Conservation (phyloP, 2,329 filamentous ascomycete species). For the Phyllosticta citrichinensis region DNA sequence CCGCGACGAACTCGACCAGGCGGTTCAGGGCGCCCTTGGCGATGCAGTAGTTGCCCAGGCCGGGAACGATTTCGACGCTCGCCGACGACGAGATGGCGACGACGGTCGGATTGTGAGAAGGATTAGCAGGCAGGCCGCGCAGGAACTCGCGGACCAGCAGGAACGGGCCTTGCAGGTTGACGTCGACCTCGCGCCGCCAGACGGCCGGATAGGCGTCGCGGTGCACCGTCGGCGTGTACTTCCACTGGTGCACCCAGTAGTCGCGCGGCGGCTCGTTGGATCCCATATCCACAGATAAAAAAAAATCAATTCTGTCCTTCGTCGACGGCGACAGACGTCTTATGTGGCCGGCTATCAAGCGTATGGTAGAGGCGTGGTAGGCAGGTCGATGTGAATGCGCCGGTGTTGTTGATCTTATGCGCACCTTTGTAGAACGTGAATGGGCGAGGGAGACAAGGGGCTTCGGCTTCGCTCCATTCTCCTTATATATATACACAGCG, state of each 20-base stretch:
- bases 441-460: no score
- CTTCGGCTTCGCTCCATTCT: no score
- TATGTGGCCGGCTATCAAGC: no score
- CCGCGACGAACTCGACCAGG: constrained; percentile 40
- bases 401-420: no score
- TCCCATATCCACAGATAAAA: no score
- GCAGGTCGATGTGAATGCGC: no score
- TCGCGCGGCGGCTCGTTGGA: background rate
- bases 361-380: no score
- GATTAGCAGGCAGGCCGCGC: constrained; percentile 22
- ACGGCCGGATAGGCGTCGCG: constrained; percentile 41
- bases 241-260: background rate
- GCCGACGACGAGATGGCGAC: constrained; percentile 40
- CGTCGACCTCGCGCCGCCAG: constrained; percentile 36
- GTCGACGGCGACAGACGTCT: no score
- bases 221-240: constrained; percentile 20
- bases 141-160: constrained; percentile 38
- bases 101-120: constrained; percentile 28
- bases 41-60: constrained; percentile 32
- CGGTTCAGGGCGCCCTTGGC: constrained; percentile 41
- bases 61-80: constrained; percentile 19
- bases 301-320: no score
- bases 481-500: no score
- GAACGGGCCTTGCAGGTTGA: constrained; percentile 42
- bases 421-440: no score